Evolutionary conservation across 352 stramenopile genomes (phyloP).

Genomic region (Saprolegnia diclina): DNA sequence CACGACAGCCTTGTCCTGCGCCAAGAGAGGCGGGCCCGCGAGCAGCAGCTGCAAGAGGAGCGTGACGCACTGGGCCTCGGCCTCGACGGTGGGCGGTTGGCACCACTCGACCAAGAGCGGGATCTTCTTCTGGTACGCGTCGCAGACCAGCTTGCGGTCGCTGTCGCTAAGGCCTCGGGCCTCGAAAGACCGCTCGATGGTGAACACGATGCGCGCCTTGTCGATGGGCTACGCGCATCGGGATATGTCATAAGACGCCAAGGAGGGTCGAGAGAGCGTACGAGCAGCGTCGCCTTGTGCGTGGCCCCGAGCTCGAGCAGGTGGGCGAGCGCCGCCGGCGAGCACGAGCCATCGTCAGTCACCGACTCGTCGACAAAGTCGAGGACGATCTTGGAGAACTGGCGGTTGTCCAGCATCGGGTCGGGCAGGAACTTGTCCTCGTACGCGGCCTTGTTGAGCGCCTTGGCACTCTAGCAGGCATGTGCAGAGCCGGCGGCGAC

Average conservation of each 20-base stretch:
- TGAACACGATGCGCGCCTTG: slow-evolving; percentile 19
- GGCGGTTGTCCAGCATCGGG: background rate
- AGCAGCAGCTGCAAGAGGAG: slow-evolving; percentile 11
- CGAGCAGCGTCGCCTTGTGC: slow-evolving; percentile 8
- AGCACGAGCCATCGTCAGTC: slow-evolving; percentile 9
- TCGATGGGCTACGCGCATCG: slow-evolving; percentile 6
- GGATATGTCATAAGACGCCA: background rate
- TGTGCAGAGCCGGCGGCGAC: background rate
- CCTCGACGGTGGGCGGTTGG: background rate
- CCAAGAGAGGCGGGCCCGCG: slow-evolving; percentile 1
- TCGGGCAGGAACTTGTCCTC: slow-evolving; percentile 15
- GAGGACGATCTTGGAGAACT: slow-evolving; percentile 11
- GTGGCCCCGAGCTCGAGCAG: background rate
- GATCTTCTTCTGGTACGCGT: slow-evolving; percentile 12
- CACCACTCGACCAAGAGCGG: slow-evolving; percentile 13
- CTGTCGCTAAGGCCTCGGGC: background rate
- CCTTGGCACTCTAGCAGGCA: background rate
- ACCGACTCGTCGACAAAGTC: slow-evolving; percentile 19
- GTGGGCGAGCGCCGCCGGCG: background rate
- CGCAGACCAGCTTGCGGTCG: slow-evolving; percentile 5
- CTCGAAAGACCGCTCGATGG: slow-evolving; percentile 19
- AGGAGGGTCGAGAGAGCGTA: background rate
- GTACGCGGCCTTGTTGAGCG: slow-evolving; percentile 7
- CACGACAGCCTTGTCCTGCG: background rate
- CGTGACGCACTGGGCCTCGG: background rate